Base-by-base conservation (phyloP, 2,329 filamentous ascomycete species). In the Knufia petricola region DNA sequence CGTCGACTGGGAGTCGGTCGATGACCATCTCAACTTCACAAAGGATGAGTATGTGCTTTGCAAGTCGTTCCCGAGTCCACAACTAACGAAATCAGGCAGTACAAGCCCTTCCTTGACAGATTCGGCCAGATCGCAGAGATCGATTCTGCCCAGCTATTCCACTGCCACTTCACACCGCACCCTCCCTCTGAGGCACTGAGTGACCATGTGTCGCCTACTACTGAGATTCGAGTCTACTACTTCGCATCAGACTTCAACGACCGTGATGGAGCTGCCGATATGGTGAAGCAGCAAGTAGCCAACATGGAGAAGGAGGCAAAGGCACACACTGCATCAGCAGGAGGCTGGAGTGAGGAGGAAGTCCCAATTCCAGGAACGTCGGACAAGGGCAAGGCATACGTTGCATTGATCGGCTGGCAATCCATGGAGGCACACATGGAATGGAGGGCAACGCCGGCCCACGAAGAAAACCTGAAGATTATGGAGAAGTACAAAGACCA, bases 381-480 rank as follows among this genome's bases (percentile, higher is more conserved):
- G 36, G 59, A 39, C 58, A 62, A 30, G 55, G 63, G 10, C 51
- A 64, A 49, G 48, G 56, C 12, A 0, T 59, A 50, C 4, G 44
- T 64, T 47, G 57, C 53, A 0, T 56, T 68, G 2, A 60, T 70
- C 10, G 66, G 65, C 0, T 70, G 68, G 68, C 55, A 63, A 0
- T 68, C 63, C 28, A 53, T 67, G 1, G 64, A 69, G 31, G 63
- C 63, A 23, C 68, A 70, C 40, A 50, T 58, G 49, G 57, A 58
- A 44, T 70, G 64, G 50, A 56, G 64, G 1, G 62, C 66, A 26
- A 65, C 60, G 4, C 50, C 63, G 7, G 51, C 53, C 0, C 69
- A 69, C 32, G 65, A 66, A 52, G 58, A 65, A 6, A 59, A 59
- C n/a, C 58, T 67, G 30, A 48, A 43, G 31, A 15, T 39, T 20